Conservation (phyloP, 352 stramenopile genomes). For the Phytophthora citricola region DNA sequence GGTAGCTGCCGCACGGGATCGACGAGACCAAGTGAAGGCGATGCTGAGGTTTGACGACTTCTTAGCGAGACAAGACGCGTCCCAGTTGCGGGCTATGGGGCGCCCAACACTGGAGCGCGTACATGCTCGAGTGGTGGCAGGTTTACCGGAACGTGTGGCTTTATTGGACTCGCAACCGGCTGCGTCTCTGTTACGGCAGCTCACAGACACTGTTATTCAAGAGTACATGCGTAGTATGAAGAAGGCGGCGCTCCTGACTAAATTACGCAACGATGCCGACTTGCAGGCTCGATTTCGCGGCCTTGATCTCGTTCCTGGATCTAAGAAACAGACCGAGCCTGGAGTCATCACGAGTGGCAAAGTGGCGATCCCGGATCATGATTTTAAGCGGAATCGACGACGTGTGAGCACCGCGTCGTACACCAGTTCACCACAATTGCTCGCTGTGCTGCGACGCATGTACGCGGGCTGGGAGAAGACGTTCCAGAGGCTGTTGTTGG, state of each 20-base stretch:
- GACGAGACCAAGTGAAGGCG: slow-evolving; percentile 83
- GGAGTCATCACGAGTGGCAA: slow-evolving; percentile 72
- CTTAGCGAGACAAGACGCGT: slow-evolving; percentile 76
- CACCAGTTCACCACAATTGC: slow-evolving; percentile 66
- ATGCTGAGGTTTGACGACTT: slow-evolving; percentile 93
- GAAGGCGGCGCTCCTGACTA: slow-evolving; percentile 84
- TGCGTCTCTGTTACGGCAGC: slow-evolving; percentile 66
- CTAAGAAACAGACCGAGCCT: slow-evolving; percentile 13
- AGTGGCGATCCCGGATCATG: slow-evolving; percentile 72
- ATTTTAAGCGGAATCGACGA: slow-evolving; percentile 67
- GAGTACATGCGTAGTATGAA: slow-evolving; percentile 94
- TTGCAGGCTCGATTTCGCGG: slow-evolving; percentile 74
- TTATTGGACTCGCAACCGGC: slow-evolving; percentile 70
- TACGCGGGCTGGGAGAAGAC: slow-evolving; percentile 92
- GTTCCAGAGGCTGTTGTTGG: slow-evolving; percentile 78
- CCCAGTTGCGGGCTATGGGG: slow-evolving; percentile 80
- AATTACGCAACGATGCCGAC: slow-evolving; percentile 52
- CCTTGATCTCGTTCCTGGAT: slow-evolving; percentile 64
- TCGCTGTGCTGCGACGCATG: slow-evolving; percentile 87
- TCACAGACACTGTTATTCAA: slow-evolving; percentile 91
- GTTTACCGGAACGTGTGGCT: slow-evolving; percentile 66
- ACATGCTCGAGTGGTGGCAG: slow-evolving; percentile 85
- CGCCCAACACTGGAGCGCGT: slow-evolving; percentile 82
- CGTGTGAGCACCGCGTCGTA: slow-evolving; percentile 56
- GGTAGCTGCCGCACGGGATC: slow-evolving; percentile 64